phyloP scores from a whole-genome alignment of 2,329 filamentous ascomycete genomes.

The Colletotrichum sp. region DNA sequence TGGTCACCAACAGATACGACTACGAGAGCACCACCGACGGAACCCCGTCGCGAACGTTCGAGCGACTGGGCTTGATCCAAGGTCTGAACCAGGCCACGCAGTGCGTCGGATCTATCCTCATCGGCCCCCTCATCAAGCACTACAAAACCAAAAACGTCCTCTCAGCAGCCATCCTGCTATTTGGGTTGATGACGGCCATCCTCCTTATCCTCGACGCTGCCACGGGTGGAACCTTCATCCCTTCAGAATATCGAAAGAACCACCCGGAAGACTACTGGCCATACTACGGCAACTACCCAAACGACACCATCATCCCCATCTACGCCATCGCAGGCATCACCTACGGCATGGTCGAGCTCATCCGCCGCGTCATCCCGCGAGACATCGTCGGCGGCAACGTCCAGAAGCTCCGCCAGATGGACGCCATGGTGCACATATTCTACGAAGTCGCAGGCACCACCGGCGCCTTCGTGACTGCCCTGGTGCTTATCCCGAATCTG shows the following conservation, averaged over 20 bases:
- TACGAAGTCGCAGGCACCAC: slow-evolving; percentile 49
- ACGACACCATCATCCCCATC: slow-evolving; percentile 54
- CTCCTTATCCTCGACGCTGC: slow-evolving; percentile 52
- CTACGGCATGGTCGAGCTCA: slow-evolving; percentile 56
- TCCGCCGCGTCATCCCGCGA: slow-evolving; percentile 53
- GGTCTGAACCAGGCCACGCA: slow-evolving; percentile 56
- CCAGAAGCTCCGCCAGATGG: slow-evolving; percentile 53
- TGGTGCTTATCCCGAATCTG: slow-evolving; percentile 53
- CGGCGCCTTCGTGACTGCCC: slow-evolving; percentile 51
- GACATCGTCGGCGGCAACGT: slow-evolving; percentile 57
- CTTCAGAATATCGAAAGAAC: slow-evolving; percentile 27
- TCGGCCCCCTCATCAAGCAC: slow-evolving; percentile 53
- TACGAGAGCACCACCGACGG: background rate
- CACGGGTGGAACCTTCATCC: slow-evolving; percentile 48
- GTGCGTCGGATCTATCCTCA: slow-evolving; percentile 54
- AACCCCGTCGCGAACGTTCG: slow-evolving; percentile 38
- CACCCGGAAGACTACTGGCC: slow-evolving; percentile 41
- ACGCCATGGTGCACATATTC: slow-evolving; percentile 35
- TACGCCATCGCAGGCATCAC: slow-evolving; percentile 46
- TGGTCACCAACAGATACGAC: slow-evolving; percentile 55
- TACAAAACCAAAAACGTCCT: slow-evolving; percentile 52
- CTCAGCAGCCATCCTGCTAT: slow-evolving; percentile 45
- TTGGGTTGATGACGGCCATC: slow-evolving; percentile 50
- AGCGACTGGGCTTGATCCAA: slow-evolving; percentile 49
- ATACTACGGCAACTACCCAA: slow-evolving; percentile 53